A percentile compares a stretch with the other conserved stretches of the same genome.
These are phyloP conservation scores for Alternaria sp. DNA, from an alignment of 2,329 filamentous ascomycete genomes.

Conservation along the genomic window DNA sequence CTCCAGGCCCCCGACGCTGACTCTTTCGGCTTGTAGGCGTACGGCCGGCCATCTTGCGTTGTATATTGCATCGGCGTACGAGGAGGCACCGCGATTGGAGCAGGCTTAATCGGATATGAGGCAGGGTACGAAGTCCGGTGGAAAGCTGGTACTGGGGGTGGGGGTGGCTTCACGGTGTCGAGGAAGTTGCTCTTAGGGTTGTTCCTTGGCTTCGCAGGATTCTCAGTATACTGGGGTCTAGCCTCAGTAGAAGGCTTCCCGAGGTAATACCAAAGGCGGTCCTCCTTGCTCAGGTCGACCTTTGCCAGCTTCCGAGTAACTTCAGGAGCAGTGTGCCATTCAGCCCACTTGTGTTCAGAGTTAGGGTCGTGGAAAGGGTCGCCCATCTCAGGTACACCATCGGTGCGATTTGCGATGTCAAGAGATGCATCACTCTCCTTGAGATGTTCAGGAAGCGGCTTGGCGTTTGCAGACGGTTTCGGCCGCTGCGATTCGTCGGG, in stretches of 20 bases:
- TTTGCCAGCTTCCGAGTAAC: slow-evolving; percentile 66
- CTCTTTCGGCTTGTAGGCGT: slow-evolving; percentile 48
- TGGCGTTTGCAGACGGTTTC: slow-evolving; percentile 77
- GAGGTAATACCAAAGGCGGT: slow-evolving; percentile 89
- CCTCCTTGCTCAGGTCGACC: slow-evolving; percentile 74
- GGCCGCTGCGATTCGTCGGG: slow-evolving; percentile 74
- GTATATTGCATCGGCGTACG: slow-evolving; percentile 43
- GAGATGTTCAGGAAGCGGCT: slow-evolving; percentile 70
- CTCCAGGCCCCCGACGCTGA: slow-evolving; percentile 34
- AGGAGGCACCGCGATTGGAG: slow-evolving; percentile 44
- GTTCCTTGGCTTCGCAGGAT: slow-evolving; percentile 68
- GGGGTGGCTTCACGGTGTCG: slow-evolving; percentile 66
- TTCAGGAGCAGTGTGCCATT: slow-evolving; percentile 71
- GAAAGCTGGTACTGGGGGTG: slow-evolving; percentile 41
- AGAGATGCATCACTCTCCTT: slow-evolving; percentile 58
- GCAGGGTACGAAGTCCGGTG: slow-evolving; percentile 43
- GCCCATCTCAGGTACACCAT: slow-evolving; percentile 59
- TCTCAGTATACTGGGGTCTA: slow-evolving; percentile 88
- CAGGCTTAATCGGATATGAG: slow-evolving; percentile 59
- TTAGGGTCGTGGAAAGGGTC: slow-evolving; percentile 59
- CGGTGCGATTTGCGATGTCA: slow-evolving; percentile 57
- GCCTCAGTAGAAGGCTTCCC: slow-evolving; percentile 87
- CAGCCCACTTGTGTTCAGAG: slow-evolving; percentile 61
- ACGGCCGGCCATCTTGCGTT: slow-evolving; percentile 34
- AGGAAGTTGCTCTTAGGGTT: slow-evolving; percentile 77